These are phyloP conservation scores for Pseudoturritis turrita DNA, from an alignment of 345 rosid genomes.

Conservation along the genomic window DNA sequence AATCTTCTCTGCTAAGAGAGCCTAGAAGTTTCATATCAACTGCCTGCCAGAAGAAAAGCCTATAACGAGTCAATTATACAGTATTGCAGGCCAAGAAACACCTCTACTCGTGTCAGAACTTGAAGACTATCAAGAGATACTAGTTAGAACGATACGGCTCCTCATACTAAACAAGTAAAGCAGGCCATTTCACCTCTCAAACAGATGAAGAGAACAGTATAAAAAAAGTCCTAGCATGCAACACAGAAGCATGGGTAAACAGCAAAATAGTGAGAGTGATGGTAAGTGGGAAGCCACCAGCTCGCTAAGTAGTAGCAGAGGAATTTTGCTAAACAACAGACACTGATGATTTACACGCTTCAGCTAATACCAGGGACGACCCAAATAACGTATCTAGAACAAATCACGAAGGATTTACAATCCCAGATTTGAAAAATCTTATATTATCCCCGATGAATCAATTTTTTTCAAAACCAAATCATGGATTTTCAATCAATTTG, in stretches of 20 bases:
- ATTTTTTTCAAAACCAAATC: background rate
- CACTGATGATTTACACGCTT: background rate
- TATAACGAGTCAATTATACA: background rate
- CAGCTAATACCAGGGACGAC: background rate
- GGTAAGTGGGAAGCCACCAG: too few species aligned
- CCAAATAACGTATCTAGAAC: background rate
- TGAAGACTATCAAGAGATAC: background rate
- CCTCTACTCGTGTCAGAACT: background rate
- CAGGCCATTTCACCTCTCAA: background rate
- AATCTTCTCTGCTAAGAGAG: conserved; percentile 80
- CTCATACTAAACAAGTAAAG: background rate
- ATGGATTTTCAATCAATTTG: background rate
- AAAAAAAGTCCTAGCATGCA: background rate
- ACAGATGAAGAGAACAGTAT: background rate
- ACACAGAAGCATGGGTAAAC: too few species aligned
- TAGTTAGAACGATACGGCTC: background rate
- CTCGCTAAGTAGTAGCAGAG: too few species aligned
- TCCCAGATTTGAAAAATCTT: background rate
- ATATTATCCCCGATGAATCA: background rate
- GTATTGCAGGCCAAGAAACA: background rate
- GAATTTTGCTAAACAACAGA: background rate
- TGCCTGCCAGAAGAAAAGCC: conserved; percentile 49
- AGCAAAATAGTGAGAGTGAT: too few species aligned
- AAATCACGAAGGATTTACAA: background rate
- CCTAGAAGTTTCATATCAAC: conserved; percentile 92